phyloP scores from a whole-genome alignment of 345 rosid species.

The Carallia brachiata region DNA sequence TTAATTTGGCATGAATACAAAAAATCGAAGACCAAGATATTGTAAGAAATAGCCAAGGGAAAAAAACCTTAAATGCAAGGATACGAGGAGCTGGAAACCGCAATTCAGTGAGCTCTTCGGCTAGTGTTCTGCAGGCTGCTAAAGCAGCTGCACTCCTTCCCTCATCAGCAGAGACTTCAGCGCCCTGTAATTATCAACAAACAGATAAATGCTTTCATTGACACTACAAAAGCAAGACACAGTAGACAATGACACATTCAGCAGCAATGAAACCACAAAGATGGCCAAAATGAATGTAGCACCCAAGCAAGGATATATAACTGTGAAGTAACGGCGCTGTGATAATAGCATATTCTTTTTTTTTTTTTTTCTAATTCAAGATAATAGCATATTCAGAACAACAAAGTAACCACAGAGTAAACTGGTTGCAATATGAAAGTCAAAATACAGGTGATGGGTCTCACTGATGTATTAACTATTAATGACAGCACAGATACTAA shows the following conservation, averaged over 20 bases:
- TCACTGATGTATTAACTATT: background rate
- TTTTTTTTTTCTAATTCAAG: too few species aligned
- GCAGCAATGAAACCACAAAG: background rate
- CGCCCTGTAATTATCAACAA: slow-evolving; percentile 54
- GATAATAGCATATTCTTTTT: background rate
- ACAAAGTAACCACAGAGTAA: background rate
- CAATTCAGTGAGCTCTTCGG: slow-evolving; percentile 87
- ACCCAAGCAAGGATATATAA: too few species aligned
- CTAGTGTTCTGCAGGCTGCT: slow-evolving; percentile 95
- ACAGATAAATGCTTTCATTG: background rate
- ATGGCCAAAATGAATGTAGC: background rate
- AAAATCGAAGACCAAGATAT: background rate
- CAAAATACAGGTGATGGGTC: background rate
- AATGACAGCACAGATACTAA: background rate
- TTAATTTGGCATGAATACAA: slow-evolving; percentile 1
- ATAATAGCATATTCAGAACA: background rate
- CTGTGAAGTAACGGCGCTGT: background rate
- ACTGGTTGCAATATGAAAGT: background rate
- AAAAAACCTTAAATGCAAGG: slow-evolving; percentile 84
- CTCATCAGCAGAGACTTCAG: slow-evolving; percentile 82
- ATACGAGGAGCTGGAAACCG: slow-evolving; percentile 97
- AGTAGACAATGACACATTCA: background rate
- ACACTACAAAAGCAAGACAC: background rate
- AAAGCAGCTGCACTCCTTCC: slow-evolving; percentile 85
- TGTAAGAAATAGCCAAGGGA: background rate